Conservation (phyloP, 208 protist species). For the Trypanosomatidae sp. region DNA sequence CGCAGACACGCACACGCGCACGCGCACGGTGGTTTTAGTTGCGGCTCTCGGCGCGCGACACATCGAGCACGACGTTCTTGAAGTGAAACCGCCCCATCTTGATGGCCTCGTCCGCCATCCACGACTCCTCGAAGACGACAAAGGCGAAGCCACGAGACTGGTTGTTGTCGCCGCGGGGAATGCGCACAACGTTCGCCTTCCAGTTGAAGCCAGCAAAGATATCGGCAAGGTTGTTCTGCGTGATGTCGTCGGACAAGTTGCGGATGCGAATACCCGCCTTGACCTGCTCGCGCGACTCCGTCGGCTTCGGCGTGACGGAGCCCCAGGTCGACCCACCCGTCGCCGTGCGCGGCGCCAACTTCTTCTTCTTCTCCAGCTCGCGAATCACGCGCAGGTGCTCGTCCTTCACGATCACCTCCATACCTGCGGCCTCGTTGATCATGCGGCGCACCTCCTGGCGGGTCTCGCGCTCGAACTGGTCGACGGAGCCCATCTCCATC, state of each 20-base stretch:
- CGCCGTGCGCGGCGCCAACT: slow-evolving; percentile 25
- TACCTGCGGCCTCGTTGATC: slow-evolving; percentile 57
- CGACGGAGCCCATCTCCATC: slow-evolving; percentile 75
- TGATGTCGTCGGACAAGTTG: slow-evolving; percentile 85
- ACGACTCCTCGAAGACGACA: slow-evolving; percentile 59
- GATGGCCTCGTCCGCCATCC: slow-evolving; percentile 42
- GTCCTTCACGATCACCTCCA: slow-evolving; percentile 63
- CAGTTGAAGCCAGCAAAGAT: slow-evolving; percentile 64
- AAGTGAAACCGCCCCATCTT: slow-evolving; percentile 41
- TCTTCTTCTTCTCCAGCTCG: slow-evolving; percentile 46
- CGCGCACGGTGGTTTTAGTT: no score
- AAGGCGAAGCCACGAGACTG: slow-evolving; percentile 80
- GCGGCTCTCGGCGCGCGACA: slow-evolving; percentile 42
- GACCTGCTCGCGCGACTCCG: slow-evolving; percentile 36
- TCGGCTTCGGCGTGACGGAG: slow-evolving; percentile 27
- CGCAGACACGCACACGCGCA: no score
- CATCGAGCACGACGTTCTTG: slow-evolving; percentile 83
- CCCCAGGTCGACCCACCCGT: slow-evolving; percentile 52
- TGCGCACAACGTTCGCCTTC: slow-evolving; percentile 55
- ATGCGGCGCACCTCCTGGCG: slow-evolving; percentile 76
- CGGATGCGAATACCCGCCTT: slow-evolving; percentile 65
- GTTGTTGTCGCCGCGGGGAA: slow-evolving; percentile 52
- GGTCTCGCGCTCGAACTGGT: slow-evolving; percentile 71
- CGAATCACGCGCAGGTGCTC: slow-evolving; percentile 42
- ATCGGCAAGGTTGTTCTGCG: slow-evolving; percentile 64